Conservation (phyloP, 805 yeast species). For the Ogataea methanolica region DNA sequence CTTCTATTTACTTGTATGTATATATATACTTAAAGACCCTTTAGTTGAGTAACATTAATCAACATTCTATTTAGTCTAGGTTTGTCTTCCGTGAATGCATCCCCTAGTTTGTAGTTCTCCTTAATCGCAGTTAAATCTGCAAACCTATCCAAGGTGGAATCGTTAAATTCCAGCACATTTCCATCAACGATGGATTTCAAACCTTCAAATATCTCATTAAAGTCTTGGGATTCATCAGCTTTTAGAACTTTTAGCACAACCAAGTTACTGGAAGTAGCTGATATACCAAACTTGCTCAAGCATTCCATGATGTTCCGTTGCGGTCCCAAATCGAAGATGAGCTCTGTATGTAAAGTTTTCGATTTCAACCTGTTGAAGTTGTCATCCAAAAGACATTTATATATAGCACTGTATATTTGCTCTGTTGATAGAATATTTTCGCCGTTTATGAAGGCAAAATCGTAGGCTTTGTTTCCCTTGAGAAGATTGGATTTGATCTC, state of each 20-base stretch:
- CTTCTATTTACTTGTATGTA: background rate
- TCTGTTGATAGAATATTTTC: slow-evolving; percentile 52
- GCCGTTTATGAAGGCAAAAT: slow-evolving; percentile 66
- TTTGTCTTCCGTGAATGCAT: slow-evolving; percentile 11
- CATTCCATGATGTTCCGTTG: slow-evolving; percentile 70
- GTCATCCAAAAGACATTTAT: slow-evolving; percentile 54
- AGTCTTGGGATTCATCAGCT: slow-evolving; percentile 11
- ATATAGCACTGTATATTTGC: slow-evolving; percentile 57
- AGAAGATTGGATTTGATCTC: slow-evolving; percentile 42
- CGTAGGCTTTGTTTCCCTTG: slow-evolving; percentile 42
- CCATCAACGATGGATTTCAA: slow-evolving; percentile 30
- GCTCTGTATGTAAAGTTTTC: slow-evolving; percentile 64
- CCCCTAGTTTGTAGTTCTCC: slow-evolving; percentile 24
- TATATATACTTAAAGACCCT: slow-evolving; percentile 15
- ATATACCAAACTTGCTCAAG: slow-evolving; percentile 64
- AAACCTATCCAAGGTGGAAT: slow-evolving; percentile 26
- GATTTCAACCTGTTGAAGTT: slow-evolving; percentile 50
- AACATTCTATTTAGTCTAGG: slow-evolving; percentile 20
- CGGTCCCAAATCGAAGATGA: slow-evolving; percentile 65
- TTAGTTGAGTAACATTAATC: slow-evolving; percentile 26
- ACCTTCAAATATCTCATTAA: slow-evolving; percentile 11
- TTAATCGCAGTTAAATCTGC: slow-evolving; percentile 28
- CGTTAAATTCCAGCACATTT: slow-evolving; percentile 28
- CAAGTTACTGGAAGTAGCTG: slow-evolving; percentile 40
- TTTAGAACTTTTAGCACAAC: slow-evolving; percentile 48